Evolutionary conservation across 192 early-diverging fungal genomes (phyloP).

Genomic region (Coemansia sp.): DNA sequence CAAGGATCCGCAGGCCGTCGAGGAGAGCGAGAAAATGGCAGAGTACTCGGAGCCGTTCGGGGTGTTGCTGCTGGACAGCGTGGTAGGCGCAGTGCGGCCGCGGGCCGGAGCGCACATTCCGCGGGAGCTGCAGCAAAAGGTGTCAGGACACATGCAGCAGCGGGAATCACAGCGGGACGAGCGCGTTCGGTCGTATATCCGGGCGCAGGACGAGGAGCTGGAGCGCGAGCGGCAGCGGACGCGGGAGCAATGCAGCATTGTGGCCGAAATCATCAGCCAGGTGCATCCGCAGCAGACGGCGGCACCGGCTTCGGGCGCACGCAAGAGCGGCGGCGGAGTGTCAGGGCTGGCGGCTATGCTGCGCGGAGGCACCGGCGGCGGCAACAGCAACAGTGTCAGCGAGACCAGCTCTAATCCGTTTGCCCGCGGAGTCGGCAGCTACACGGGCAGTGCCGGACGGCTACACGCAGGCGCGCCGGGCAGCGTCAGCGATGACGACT

Average conservation of each 20-base stretch:
- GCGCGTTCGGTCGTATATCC: constrained; percentile 38
- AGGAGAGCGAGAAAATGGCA: constrained; percentile 9
- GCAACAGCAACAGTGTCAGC: neutral
- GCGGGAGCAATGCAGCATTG: constrained; percentile 20
- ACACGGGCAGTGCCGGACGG: too few relatives aligned
- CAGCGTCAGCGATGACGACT: constrained; percentile 4
- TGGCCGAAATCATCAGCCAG: constrained; percentile 24
- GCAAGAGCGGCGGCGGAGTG: constrained; percentile 9
- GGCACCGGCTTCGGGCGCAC: neutral
- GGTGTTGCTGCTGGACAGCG: constrained; percentile 17
- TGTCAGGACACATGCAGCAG: constrained; percentile 25
- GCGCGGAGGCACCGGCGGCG: constrained; percentile 6
- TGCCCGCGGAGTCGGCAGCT: neutral
- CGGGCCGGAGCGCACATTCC: constrained; percentile 17
- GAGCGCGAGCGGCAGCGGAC: constrained; percentile 22
- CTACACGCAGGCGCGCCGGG: too few relatives aligned
- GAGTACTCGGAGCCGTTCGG: constrained; percentile 48
- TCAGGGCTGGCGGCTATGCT: constrained; percentile 49
- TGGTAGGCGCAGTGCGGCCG: constrained; percentile 1
- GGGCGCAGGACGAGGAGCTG: constrained; percentile 34
- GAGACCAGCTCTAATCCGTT: neutral
- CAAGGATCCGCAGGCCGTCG: constrained; percentile 12
- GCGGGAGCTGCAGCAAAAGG: constrained; percentile 37
- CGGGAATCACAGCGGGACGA: constrained; percentile 33
- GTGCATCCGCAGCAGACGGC: constrained; percentile 17